Percentiles rank a stretch among this genome's conserved stretches.
These are phyloP conservation scores for Edaphochlamys debaryana DNA, from an alignment of 139 green algal genomes.

Conservation along the genomic window DNA sequence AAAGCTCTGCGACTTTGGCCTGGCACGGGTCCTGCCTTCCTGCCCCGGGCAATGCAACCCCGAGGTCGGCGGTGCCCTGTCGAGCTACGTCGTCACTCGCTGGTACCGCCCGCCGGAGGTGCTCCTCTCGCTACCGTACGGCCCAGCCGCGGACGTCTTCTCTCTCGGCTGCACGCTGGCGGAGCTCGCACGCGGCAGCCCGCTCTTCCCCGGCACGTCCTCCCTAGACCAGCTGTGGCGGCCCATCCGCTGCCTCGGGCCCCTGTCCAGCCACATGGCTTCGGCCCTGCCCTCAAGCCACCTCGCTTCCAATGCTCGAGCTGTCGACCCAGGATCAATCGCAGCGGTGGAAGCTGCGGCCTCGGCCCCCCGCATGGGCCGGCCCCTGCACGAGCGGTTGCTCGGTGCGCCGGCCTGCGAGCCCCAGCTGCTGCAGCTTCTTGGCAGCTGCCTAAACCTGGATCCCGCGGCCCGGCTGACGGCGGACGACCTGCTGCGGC, in stretches of 20 bases:
- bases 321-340: not conserved
- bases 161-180: constrained; percentile 70
- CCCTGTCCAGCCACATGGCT: constrained; percentile 29
- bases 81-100: too few relatives aligned
- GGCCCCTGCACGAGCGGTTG: too few relatives aligned
- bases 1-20: too few relatives aligned
- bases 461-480: not conserved
- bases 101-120: too few relatives aligned
- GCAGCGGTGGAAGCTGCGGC: not conserved
- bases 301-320: not conserved
- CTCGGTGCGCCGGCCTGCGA: too few relatives aligned
- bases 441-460: constrained; percentile 2
- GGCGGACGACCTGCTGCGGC: constrained; percentile 6
- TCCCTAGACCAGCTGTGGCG: constrained; percentile 79
- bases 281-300: constrained; percentile 18
- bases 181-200: constrained; percentile 74
- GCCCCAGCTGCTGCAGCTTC: not conserved
- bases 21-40: too few relatives aligned
- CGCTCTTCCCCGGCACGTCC: constrained; percentile 79
- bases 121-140: too few relatives aligned
- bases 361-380: too few relatives aligned
- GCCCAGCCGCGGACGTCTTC: constrained; percentile 28
- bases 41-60: too few relatives aligned
- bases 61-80: too few relatives aligned
- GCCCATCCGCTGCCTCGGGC: constrained; percentile 55